Evolutionary conservation across 768 basidiomycete genomes (phyloP).

Genomic region (Lentinula edodes): DNA sequence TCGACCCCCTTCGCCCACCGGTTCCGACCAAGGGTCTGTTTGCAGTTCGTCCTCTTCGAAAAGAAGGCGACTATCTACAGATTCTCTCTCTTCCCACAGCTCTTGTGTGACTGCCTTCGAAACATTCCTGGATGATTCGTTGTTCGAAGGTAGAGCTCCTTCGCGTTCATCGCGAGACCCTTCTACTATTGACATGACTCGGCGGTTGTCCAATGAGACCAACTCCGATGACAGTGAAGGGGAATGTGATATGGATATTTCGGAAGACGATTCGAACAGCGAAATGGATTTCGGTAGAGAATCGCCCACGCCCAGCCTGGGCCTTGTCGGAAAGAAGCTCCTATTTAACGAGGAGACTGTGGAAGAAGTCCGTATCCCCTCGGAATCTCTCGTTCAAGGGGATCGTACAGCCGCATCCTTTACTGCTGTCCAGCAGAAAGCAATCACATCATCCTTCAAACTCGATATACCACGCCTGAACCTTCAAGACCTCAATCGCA

Average conservation of each 20-base stretch:
- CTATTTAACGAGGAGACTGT: neutral
- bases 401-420: neutral
- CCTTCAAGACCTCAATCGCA: neutral
- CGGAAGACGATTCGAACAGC: neutral
- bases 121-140: neutral
- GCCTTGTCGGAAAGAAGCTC: neutral
- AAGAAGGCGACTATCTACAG: neutral
- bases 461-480: neutral
- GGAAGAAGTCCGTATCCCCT: neutral
- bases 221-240: neutral
- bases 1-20: neutral
- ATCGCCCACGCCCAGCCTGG: too few relatives aligned
- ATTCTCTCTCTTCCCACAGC: neutral
- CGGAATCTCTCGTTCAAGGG: neutral
- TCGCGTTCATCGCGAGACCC: neutral
- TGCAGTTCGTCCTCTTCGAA: neutral
- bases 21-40: neutral
- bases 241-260: conserved; percentile 5
- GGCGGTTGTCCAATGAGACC: neutral
- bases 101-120: neutral
- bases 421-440: neutral
- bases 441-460: neutral
- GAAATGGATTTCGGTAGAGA: neutral
- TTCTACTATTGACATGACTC: neutral
- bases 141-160: neutral